Conservation (phyloP, 768 basidiomycete genomes). For the Collybia sordida region DNA sequence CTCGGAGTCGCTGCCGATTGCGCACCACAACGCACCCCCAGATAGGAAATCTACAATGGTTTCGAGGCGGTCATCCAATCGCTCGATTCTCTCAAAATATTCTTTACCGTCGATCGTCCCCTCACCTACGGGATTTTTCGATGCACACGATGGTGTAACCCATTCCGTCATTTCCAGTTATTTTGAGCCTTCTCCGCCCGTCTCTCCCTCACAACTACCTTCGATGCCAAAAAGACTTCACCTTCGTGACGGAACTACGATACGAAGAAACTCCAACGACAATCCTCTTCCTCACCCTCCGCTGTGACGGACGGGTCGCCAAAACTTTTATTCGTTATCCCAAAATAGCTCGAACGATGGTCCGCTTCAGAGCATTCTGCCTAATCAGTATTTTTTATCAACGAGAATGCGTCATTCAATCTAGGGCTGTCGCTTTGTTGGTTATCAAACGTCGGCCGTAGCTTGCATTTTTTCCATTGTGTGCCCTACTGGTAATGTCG, state of each 20-base stretch:
- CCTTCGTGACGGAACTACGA: background rate
- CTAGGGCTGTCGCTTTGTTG: no score
- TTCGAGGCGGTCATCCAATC: slow-evolving; percentile 8
- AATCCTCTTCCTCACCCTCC: no score
- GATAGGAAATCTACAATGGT: background rate
- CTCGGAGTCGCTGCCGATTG: slow-evolving; percentile 8
- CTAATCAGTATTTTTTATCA: no score
- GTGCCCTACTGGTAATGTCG: no score
- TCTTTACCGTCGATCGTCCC: background rate
- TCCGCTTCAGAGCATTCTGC: no score
- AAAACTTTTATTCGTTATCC: no score
- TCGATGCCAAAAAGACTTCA: slow-evolving; percentile 1
- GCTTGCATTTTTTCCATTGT: no score
- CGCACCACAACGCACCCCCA: slow-evolving; percentile 8
- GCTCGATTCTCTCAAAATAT: background rate
- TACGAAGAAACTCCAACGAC: no score
- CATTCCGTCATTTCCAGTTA: slow-evolving; percentile 9
- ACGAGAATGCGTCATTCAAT: no score
- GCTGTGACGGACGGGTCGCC: no score
- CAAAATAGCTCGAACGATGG: no score
- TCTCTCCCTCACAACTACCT: slow-evolving; percentile 1
- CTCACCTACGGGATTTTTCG: background rate
- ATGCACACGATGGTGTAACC: slow-evolving; percentile 1
- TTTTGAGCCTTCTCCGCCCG: slow-evolving; percentile 2
- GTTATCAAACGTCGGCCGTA: no score